Evolutionary conservation across 352 stramenopile genomes (phyloP).

Genomic region (Phytopythium mirpurense): DNA sequence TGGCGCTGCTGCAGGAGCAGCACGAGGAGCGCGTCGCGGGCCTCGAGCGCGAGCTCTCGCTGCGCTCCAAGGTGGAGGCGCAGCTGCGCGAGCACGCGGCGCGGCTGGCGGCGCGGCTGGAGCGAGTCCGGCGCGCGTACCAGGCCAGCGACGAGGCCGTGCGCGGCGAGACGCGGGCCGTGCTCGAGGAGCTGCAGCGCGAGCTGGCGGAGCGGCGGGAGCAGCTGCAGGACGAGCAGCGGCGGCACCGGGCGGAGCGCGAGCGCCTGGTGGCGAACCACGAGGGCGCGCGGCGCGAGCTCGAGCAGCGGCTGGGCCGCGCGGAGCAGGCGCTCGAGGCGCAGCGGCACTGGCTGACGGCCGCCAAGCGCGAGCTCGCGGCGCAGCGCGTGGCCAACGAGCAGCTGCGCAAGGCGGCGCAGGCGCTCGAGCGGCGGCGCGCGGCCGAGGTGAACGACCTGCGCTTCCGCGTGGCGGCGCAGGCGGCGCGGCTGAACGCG

Average conservation of each 20-base stretch:
- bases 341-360: constrained; percentile 67
- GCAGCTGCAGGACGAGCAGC: constrained; percentile 25
- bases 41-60: constrained; percentile 42
- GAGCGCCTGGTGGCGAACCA: constrained; percentile 44
- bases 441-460: constrained; percentile 77
- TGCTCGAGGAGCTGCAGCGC: constrained; percentile 33
- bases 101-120: constrained; percentile 23
- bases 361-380: constrained; percentile 53
- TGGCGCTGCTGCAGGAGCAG: constrained; percentile 40
- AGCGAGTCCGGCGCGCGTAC: constrained; percentile 37
- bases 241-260: constrained; percentile 21
- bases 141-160: constrained; percentile 46
- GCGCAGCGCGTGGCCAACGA: constrained; percentile 68
- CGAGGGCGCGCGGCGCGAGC: constrained; percentile 23
- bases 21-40: constrained; percentile 32
- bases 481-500: constrained; percentile 67
- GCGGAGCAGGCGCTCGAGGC: constrained; percentile 30
- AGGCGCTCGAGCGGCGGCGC: constrained; percentile 63
- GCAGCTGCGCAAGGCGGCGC: constrained; percentile 53
- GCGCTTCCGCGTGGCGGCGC: constrained; percentile 58
- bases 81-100: constrained; percentile 31
- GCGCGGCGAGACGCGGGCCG: constrained; percentile 33
- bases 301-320: constrained; percentile 30
- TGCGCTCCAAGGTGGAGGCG: constrained; percentile 34
- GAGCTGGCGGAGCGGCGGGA: constrained; percentile 29